phyloP scores from a whole-genome alignment of 176 grass and related monocot genomes.

The Hyparrhenia diplandra region DNA sequence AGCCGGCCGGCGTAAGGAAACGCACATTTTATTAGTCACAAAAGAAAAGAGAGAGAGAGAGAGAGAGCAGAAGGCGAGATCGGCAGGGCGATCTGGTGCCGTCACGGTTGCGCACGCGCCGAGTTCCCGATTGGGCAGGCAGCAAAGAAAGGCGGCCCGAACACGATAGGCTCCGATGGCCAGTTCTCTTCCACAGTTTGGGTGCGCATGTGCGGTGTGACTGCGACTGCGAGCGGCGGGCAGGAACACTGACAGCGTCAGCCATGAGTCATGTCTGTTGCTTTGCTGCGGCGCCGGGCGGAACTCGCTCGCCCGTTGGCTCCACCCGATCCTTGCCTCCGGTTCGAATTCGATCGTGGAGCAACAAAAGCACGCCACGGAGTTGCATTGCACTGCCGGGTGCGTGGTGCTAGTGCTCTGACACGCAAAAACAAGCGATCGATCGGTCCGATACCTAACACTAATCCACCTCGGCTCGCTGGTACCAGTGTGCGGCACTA shows the following conservation, averaged over 20 bases:
- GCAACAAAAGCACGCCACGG: background rate
- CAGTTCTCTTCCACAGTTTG: no score
- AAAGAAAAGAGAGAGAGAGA: no score
- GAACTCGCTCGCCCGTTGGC: no score
- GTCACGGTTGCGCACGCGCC: background rate
- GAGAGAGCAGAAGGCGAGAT: background rate
- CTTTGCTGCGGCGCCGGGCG: no score
- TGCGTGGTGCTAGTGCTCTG: no score
- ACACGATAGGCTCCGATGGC: no score
- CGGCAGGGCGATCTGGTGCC: background rate
- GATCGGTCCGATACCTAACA: background rate
- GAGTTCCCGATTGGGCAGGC: conserved; percentile 5
- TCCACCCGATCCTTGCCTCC: no score
- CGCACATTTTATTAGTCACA: background rate
- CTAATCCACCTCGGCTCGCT: background rate
- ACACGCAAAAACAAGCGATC: no score
- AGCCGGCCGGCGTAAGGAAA: background rate
- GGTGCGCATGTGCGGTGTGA: background rate
- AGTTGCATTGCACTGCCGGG: no score
- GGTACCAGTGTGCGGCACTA: background rate
- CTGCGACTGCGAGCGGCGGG: background rate
- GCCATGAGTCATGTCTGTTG: no score
- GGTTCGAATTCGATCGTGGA: no score
- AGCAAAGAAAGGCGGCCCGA: background rate
- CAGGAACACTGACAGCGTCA: background rate